Evolutionary conservation across 2,329 filamentous ascomycete species (phyloP).

Genomic region (Arthrobotrys megalospora): DNA sequence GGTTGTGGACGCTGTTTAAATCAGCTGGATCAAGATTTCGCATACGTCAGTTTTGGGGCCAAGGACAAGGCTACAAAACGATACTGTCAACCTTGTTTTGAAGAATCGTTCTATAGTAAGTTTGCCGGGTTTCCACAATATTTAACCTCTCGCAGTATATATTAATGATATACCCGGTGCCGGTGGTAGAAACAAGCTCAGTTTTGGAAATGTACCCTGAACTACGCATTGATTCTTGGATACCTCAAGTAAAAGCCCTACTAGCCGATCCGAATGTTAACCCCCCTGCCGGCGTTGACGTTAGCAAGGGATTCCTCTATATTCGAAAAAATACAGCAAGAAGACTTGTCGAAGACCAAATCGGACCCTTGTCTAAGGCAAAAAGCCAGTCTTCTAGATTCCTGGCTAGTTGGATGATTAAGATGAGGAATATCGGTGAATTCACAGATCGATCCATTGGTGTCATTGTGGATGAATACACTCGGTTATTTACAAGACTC

Average conservation of each 20-base stretch:
- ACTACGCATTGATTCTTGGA: neutral
- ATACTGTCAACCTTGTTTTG: neutral
- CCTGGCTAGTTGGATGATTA: neutral
- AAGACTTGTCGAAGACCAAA: neutral
- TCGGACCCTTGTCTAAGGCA: neutral
- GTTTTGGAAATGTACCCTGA: neutral
- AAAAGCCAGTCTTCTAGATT: constrained; percentile 5
- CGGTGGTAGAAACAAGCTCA: neutral
- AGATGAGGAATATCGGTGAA: neutral
- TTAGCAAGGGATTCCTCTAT: neutral
- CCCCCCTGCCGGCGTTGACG: too few relatives aligned
- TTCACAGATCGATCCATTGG: neutral
- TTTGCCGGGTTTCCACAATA: too few relatives aligned
- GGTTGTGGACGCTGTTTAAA: constrained; percentile 2
- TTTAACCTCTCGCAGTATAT: too few relatives aligned
- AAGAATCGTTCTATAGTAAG: neutral
- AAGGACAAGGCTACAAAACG: neutral
- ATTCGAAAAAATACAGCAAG: neutral
- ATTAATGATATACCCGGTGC: too few relatives aligned
- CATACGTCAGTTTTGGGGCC: neutral
- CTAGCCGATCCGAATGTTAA: neutral
- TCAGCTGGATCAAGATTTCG: neutral
- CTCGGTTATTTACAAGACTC: constrained; percentile 13
- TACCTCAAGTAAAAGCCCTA: neutral
- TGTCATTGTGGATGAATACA: constrained; percentile 14